phyloP scores from a whole-genome alignment of 805 yeast species.

The Wickerhamiella slavikovae region DNA sequence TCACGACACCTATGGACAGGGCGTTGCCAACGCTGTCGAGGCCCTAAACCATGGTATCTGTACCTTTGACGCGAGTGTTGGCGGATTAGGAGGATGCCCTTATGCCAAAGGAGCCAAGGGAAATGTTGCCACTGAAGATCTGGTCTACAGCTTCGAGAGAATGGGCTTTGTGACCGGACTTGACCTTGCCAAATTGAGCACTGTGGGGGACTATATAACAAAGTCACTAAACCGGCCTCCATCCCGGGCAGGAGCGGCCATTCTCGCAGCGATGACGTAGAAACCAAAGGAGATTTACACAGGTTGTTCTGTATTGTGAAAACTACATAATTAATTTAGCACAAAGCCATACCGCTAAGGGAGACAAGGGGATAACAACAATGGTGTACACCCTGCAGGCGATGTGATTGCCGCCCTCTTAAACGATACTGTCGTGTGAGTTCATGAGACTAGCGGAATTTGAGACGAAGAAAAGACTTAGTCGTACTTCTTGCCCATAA shows the following conservation, averaged over 20 bases:
- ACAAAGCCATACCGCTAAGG: too few relatives aligned
- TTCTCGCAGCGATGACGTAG: conserved; percentile 4
- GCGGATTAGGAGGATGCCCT: conserved; percentile 19
- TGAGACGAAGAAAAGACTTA: conserved; percentile 1
- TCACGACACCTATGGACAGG: conserved; percentile 18
- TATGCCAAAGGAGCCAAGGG: conserved; percentile 18
- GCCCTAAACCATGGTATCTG: conserved; percentile 16
- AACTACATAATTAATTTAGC: background rate
- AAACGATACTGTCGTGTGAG: too few relatives aligned
- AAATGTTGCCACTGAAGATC: conserved; percentile 17
- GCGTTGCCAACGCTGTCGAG: conserved; percentile 15
- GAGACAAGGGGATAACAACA: too few relatives aligned
- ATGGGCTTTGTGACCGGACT: conserved; percentile 15
- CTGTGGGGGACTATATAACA: conserved; percentile 14
- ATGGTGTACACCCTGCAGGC: too few relatives aligned
- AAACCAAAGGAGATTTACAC: background rate
- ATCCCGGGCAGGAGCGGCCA: conserved; percentile 15
- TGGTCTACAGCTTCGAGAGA: conserved; percentile 15
- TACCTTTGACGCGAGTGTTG: conserved; percentile 15
- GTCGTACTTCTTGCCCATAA: conserved; percentile 36
- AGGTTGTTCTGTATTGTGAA: background rate
- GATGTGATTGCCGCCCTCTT: too few relatives aligned
- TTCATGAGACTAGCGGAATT: background rate
- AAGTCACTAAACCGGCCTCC: conserved; percentile 10
- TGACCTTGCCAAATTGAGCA: conserved; percentile 10